These are phyloP conservation scores for Moricandia moricandioides DNA, from an alignment of 345 rosid genomes.

Conservation along the genomic window DNA sequence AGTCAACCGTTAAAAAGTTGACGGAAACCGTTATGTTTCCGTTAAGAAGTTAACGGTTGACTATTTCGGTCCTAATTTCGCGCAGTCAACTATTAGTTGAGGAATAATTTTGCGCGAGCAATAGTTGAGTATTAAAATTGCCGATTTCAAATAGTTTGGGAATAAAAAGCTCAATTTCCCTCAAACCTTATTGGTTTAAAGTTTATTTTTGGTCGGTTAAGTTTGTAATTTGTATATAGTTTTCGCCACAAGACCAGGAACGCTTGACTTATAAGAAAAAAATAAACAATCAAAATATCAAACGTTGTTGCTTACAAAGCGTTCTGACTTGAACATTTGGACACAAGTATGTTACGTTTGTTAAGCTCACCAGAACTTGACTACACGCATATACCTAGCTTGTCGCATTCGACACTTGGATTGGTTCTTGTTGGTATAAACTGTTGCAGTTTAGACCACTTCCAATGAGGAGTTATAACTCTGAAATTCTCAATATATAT, in stretches of 20 bases:
- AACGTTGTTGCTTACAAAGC: constrained; percentile 1
- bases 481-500: too few relatives aligned
- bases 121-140: too few relatives aligned
- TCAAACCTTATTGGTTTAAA: not conserved
- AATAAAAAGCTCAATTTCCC: too few relatives aligned
- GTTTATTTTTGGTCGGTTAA: constrained; percentile 9
- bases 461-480: too few relatives aligned
- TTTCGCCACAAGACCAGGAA: not conserved
- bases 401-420: not conserved
- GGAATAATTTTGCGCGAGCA: too few relatives aligned
- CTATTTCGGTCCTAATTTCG: too few relatives aligned
- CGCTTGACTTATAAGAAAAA: not conserved
- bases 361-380: not conserved
- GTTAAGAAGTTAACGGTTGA: too few relatives aligned
- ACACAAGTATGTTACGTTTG: not conserved
- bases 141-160: too few relatives aligned
- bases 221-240: constrained; percentile 25
- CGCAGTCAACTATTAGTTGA: too few relatives aligned
- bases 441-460: not conserved
- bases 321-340: constrained; percentile 5
- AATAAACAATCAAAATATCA: not conserved
- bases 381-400: not conserved
- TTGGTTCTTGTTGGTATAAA: not conserved
- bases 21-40: too few relatives aligned
- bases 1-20: too few relatives aligned